Evolutionary conservation across 179 eudicot species (phyloP).

Genomic region (Spergularia azorica): DNA sequence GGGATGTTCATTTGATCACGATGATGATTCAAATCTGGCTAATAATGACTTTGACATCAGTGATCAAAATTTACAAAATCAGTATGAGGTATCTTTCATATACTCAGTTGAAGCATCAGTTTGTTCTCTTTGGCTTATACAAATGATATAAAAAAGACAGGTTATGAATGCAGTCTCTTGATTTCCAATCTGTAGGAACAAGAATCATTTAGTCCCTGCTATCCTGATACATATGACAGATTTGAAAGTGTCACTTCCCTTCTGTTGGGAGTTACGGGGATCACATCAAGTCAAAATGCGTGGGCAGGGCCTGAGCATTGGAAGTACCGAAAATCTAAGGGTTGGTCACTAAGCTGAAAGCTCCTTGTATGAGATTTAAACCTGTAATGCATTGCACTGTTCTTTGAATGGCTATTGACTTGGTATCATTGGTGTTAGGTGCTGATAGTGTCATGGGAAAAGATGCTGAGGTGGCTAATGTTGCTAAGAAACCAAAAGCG

Average conservation of each 20-base stretch:
- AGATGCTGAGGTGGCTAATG: conserved; percentile 16
- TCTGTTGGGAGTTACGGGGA: conserved; percentile 63
- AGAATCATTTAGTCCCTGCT: conserved; percentile 37
- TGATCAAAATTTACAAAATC: conserved; percentile 45
- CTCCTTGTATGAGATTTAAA: neutral
- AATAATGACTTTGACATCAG: conserved; percentile 45
- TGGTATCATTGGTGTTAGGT: conserved; percentile 18
- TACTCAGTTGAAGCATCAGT: neutral
- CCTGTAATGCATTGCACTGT: neutral
- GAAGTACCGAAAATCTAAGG: conserved; percentile 78
- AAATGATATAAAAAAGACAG: neutral
- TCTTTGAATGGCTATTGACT: conserved; percentile 11
- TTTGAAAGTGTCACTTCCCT: conserved; percentile 59
- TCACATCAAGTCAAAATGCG: conserved; percentile 68
- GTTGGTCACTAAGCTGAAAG: conserved; percentile 31
- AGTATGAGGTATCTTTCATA: conserved; percentile 50
- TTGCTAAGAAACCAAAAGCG: conserved; percentile 49
- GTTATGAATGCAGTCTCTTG: neutral
- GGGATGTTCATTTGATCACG: conserved; percentile 52
- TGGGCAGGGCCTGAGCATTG: conserved; percentile 99
- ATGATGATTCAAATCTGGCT: conserved; percentile 54
- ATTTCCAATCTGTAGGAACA: conserved; percentile 46
- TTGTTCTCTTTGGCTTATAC: neutral
- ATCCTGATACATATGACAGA: conserved; percentile 48
- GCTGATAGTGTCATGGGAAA: conserved; percentile 1